Percentiles rank a stretch among this genome's conserved stretches.
Conservation (phyloP, 352 stramenopile genomes). For the Globisporangium echinulatum region DNA sequence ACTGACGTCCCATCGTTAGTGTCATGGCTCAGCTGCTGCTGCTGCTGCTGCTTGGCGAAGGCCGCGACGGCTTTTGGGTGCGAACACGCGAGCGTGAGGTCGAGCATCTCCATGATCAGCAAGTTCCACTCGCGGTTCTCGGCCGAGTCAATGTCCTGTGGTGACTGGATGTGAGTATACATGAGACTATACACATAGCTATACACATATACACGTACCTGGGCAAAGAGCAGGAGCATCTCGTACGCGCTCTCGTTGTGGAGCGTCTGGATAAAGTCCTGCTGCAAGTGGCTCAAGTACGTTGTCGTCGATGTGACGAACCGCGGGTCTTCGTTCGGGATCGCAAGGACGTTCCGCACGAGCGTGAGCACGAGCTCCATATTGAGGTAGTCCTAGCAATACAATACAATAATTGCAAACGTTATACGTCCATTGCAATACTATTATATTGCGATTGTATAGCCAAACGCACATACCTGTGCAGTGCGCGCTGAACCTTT, state of each 20-base stretch:
- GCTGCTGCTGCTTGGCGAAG: slow-evolving; percentile 32
- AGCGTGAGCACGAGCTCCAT: slow-evolving; percentile 87
- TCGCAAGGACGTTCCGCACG: slow-evolving; percentile 76
- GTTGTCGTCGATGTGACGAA: slow-evolving; percentile 78
- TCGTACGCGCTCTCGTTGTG: slow-evolving; percentile 84
- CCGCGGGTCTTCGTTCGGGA: slow-evolving; percentile 74
- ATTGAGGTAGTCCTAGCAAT: slow-evolving; percentile 61
- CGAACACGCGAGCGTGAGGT: slow-evolving; percentile 69
- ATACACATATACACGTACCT: slow-evolving; percentile 15
- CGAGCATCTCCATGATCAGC: slow-evolving; percentile 86
- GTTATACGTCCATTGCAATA: too few relatives aligned
- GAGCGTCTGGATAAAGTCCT: slow-evolving; percentile 72
- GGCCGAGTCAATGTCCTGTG: slow-evolving; percentile 70
- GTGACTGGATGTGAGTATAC: neutral
- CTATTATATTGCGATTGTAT: too few relatives aligned
- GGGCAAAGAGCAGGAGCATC: slow-evolving; percentile 81
- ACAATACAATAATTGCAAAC: neutral
- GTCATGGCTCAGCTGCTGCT: too few relatives aligned
- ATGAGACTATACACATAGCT: too few relatives aligned
- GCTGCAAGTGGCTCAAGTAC: slow-evolving; percentile 72
- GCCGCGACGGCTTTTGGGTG: slow-evolving; percentile 60
- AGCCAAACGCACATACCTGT: slow-evolving; percentile 16
- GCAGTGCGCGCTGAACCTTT: slow-evolving; percentile 49
- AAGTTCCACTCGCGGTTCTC: slow-evolving; percentile 87
- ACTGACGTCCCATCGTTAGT: neutral